Base-by-base conservation (phyloP, 305 asterid species). In the Galium porrigens region DNA sequence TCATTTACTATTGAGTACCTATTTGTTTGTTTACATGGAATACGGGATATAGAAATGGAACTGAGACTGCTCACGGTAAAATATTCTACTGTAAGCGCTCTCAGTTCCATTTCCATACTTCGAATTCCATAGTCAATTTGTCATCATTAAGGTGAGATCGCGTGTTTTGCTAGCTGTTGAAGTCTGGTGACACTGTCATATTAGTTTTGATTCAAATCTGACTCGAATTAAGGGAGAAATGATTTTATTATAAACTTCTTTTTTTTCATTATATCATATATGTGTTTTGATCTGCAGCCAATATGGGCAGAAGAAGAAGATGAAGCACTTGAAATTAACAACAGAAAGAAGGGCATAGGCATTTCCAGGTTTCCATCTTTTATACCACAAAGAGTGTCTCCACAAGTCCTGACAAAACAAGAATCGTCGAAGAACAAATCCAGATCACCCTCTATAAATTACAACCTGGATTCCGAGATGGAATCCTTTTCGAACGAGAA, bases 221-320 rank as follows among this genome's bases (percentile, higher is more conserved):
- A 34, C 37, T 1, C 37, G 5, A 3, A 3, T 33, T 3, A 33
- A 1, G 37, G 37, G 37, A 5, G 37, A 3, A 33, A 33, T 33
- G 37, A 0, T 33, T 33, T 33, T 33, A 1, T 33, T 33, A 27
- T 1, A 27, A 27, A 27, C 29, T n/a, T n/a, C 0, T 27, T 27
- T 2, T 39, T 39, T 39, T 8, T 39, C 10, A 39, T 0, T 3
- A 39, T 39, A 39, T 6, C 44, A 39, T 39, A 2, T 42, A 29
- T 58, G 7, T 20, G 1, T 22, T 56, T 48, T 33, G 14, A 70
- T 60, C 49, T 79, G 82, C 85, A 85, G 95, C 89, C 95, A 70
- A 82, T 85, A 33, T 89, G 96, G 94, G 67, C 64, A 46, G 94
- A 78, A 77, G 90, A 78, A 79, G 90, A 67, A 73, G 87, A 84